Percentiles rank a stretch among this genome's conserved stretches.
Conservation (phyloP, 768 basidiomycete species). For the Suillus hirtellus region DNA sequence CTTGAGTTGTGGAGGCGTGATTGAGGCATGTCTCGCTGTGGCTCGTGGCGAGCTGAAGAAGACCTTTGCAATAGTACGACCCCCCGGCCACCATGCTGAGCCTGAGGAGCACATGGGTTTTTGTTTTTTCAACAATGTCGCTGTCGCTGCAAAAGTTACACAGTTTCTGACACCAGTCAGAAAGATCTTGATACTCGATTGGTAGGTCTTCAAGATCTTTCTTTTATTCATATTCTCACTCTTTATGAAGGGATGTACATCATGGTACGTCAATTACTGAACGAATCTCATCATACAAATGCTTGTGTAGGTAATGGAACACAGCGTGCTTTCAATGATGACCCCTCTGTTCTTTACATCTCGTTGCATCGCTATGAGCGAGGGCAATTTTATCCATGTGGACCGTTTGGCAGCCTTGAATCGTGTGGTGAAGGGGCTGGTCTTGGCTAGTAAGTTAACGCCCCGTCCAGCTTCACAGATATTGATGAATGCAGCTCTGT, state of each 20-base stretch:
- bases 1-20: conserved; percentile 91
- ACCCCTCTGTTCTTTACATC: conserved; percentile 88
- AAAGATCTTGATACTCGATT: conserved; percentile 90
- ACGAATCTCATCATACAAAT: background rate
- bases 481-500: conserved; percentile 63
- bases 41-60: conserved; percentile 80
- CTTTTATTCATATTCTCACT: conserved; percentile 15
- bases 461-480: conserved; percentile 11
- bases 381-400: conserved; percentile 90
- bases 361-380: conserved; percentile 95
- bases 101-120: conserved; percentile 99
- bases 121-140: conserved; percentile 99
- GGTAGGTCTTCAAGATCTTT: conserved; percentile 55
- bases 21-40: conserved; percentile 86
- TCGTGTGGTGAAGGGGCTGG: conserved; percentile 86
- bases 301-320: conserved; percentile 83
- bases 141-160: conserved; percentile 85
- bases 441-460: conserved; percentile 71
- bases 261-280: conserved; percentile 59
- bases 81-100: conserved; percentile 98
- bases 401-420: conserved; percentile 83
- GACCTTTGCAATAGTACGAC: conserved; percentile 92
- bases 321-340: conserved; percentile 93
- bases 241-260: conserved; percentile 82
- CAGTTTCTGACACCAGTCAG: conserved; percentile 69